phyloP scores from a whole-genome alignment of 768 basidiomycete species.

The Amanita phalloides region DNA sequence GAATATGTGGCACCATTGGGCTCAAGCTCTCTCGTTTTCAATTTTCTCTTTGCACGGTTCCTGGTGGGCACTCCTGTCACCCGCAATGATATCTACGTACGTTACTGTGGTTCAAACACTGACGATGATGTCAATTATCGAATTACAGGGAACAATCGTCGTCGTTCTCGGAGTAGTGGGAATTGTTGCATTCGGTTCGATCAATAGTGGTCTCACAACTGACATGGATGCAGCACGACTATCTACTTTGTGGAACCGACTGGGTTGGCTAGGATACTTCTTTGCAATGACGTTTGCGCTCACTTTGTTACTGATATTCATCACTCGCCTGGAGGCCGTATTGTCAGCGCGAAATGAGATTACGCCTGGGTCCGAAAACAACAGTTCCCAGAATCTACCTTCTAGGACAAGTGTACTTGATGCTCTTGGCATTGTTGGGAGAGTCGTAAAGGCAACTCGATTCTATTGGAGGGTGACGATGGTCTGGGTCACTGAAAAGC shows the following conservation, averaged over 20 bases:
- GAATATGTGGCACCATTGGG: constrained; percentile 97
- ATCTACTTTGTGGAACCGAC: constrained; percentile 75
- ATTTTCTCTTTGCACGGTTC: constrained; percentile 89
- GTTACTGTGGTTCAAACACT: constrained; percentile 12
- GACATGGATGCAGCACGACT: constrained; percentile 70
- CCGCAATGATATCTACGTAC: constrained; percentile 69
- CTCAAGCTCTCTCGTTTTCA: constrained; percentile 89
- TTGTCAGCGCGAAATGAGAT: constrained; percentile 63
- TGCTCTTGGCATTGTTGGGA: constrained; percentile 6
- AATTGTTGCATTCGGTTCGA: constrained; percentile 79
- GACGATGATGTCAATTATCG: background rate
- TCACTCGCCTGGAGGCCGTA: constrained; percentile 62
- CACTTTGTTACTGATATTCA: constrained; percentile 53
- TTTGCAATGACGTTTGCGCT: constrained; percentile 67
- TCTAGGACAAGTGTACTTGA: constrained; percentile 2
- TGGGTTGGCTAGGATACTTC: constrained; percentile 89
- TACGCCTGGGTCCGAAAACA: background rate
- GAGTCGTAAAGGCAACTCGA: constrained; percentile 19
- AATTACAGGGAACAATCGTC: constrained; percentile 63
- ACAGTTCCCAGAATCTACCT: background rate
- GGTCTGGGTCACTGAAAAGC: constrained; percentile 42
- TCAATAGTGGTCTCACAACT: constrained; percentile 67
- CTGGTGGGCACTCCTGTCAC: constrained; percentile 82
- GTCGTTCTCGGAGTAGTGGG: constrained; percentile 81
- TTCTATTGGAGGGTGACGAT: constrained; percentile 36